Base-by-base conservation (phyloP, 495 filamentous ascomycete genomes). In the Aspergillus olivimuriae region DNA sequence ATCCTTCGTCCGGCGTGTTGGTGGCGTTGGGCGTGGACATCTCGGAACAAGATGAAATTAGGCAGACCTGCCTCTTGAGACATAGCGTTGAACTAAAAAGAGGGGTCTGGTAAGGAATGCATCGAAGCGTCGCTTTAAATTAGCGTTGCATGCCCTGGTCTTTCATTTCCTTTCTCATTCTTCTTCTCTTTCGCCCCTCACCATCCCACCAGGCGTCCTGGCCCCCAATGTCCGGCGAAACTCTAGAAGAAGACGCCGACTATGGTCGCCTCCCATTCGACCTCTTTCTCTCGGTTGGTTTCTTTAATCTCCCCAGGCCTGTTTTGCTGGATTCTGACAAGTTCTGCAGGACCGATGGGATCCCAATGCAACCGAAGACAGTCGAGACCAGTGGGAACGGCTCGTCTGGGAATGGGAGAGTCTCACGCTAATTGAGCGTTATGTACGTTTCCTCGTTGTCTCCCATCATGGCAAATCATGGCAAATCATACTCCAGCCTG, bases 1-100 rank as follows among this genome's bases (percentile, higher is more conserved):
- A 28, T 28, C 24, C 24, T 28, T 28, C 11, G 24, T 11, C 24
- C 5, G 33, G 33, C 33, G 33, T 18, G 33, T 7, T 35, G 33
- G 33, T 35, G 33, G 33, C 33, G 33, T 35, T 35, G 33, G 33
- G 33, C n/a, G n/a, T 35, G 6, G 33, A 15, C 33, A 35, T 35
- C 33, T 7, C 33, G 33, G 14, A 35, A 15, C 7, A 35, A 15
- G 15, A n/a, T n/a, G n/a, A n/a, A n/a, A n/a, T n/a, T n/a, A n/a
- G n/a, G n/a, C n/a, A n/a, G n/a, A n/a, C n/a, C n/a, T n/a, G n/a
- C n/a, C n/a, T n/a, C n/a, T n/a, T n/a, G n/a, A n/a, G n/a, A n/a
- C n/a, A n/a, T n/a, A n/a, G n/a, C n/a, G n/a, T n/a, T n/a, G n/a
- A n/a, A n/a, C n/a, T n/a, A n/a, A n/a, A n/a, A n/a, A n/a, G n/a